Base-by-base conservation (phyloP, 129 eudicot species). In the Escallonia herrerae region DNA sequence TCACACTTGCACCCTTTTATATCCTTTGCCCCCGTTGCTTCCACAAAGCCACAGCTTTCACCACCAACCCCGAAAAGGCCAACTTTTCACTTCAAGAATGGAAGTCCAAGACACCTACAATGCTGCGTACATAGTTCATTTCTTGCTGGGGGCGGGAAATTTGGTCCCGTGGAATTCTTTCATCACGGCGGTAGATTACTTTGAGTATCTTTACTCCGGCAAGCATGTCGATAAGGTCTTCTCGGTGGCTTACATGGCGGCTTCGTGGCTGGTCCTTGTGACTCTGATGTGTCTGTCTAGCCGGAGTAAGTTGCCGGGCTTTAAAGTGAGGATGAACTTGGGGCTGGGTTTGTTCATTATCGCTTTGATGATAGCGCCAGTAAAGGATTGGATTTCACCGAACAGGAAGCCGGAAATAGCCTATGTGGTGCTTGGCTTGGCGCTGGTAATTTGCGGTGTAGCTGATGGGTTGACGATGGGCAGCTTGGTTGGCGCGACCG, bases 181-280 rank as follows among this genome's bases (percentile, higher is more conserved):
- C 66, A 64, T 74, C 43, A 79, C 84, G 0, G 84, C 84, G 55
- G 56, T 79, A 10, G 84, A 79, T 63, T 79, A 79, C 63, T 79
- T 79, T 33, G 65, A 70, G 12, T 70, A 69, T 14, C 79, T 79
- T 1, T 79, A 79, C 47, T 80, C 83, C 3, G n/a, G 43, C 44
- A 66, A 65, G 45, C 79, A 65, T 40, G 70, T 79, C 38, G 74
- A 70, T 60, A 75, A 76, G 33, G 70, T 70, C 8, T 74, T 74
- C 70, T 61, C 77, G 1, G 77, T 74, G 7, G 74, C 70, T 2
- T 70, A 65, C 67, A 70, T 53, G 74, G 7, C 43, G 0, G 72
- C 66, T 7, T 65, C 66, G 3, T 55, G 74, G 0, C 47, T 47
- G 4, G 65, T 70, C 61, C 80, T 79, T 22, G 49, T 74, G 2